These are phyloP conservation scores for Potentilla sterilis DNA, from an alignment of 306 rosid genomes.

Conservation along the genomic window DNA sequence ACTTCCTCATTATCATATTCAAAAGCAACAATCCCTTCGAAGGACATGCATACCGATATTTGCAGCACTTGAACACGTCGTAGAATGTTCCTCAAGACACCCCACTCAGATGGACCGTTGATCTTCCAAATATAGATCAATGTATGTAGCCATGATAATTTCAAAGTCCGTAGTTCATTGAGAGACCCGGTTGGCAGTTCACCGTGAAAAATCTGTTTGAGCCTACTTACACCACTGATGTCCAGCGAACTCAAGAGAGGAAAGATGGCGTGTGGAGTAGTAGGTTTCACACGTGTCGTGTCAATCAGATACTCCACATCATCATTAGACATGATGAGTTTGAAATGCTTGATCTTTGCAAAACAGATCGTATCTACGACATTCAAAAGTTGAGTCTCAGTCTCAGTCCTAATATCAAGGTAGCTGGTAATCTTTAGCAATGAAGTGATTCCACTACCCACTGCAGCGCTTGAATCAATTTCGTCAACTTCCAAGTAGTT, in stretches of 20 bases:
- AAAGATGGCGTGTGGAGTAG: neutral
- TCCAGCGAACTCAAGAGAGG: neutral
- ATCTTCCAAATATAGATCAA: neutral
- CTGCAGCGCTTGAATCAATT: neutral
- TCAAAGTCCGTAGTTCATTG: neutral
- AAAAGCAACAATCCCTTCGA: neutral
- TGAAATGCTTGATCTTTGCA: neutral
- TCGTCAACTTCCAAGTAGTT: neutral
- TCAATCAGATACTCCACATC: conserved; percentile 1
- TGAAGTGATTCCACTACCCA: neutral
- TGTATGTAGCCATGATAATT: neutral
- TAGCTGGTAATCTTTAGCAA: too few species aligned
- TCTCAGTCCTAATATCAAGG: too few species aligned
- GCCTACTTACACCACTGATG: neutral
- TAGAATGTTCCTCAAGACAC: neutral
- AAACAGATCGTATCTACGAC: neutral
- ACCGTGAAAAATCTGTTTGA: neutral
- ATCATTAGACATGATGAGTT: too few species aligned
- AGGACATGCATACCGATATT: neutral
- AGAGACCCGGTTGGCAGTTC: neutral
- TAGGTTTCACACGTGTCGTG: neutral
- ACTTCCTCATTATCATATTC: neutral
- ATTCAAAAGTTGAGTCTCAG: neutral
- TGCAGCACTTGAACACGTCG: neutral
- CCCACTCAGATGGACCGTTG: neutral